Base-by-base conservation (phyloP, 192 early-diverging fungal genomes). In the Coemansia sp. region DNA sequence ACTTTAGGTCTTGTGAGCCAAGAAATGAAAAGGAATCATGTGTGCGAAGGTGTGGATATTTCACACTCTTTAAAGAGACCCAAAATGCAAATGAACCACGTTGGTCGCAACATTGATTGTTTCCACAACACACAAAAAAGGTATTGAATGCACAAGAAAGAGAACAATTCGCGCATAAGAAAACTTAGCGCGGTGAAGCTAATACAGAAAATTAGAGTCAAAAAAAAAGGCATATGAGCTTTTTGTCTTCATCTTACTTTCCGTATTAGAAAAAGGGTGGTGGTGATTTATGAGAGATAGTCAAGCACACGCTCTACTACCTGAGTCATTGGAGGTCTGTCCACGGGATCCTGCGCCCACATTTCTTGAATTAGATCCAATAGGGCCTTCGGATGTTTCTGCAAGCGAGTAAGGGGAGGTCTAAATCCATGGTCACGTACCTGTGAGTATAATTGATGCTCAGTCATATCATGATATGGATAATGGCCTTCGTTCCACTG, bases 401-500 rank as follows among this genome's bases (percentile, higher is more conserved):
- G 73, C 54, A 91, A 59, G 19, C 76, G 82, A 2, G 82, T 74
- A 44, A 88, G 64, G 5, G 83, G 79, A 14, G 89, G 89, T 28
- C 89, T 64, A 27, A 83, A 77, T 2, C 81, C 80, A 31, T 76
- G 84, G 56, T 91, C 87, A 52, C 83, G 80, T 22, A 91, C 88
- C 55, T 81, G 71, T 18, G 76, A 57, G 75, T 86, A 87, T 21
- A 88, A 65, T 58, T 85, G 82, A 55, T 88, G 86, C 60, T 89
- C 86, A 5, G 78, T 85, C 74, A 82, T 69, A 59, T 86, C 84
- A 65, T 89, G 84, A 69, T 87, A 91, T 0, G 89, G 89, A 38
- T 86, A 91, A 10, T 87, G 88, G 54, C 78, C 75, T 51, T 82
- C 86, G 23, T 84, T 83, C 89, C 89, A 91, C 55, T 87, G 86